A percentile compares a stretch with the other conserved stretches of the same genome.
phyloP scores from a whole-genome alignment of 2,329 filamentous ascomycete species.

The Penicillium sp. region DNA sequence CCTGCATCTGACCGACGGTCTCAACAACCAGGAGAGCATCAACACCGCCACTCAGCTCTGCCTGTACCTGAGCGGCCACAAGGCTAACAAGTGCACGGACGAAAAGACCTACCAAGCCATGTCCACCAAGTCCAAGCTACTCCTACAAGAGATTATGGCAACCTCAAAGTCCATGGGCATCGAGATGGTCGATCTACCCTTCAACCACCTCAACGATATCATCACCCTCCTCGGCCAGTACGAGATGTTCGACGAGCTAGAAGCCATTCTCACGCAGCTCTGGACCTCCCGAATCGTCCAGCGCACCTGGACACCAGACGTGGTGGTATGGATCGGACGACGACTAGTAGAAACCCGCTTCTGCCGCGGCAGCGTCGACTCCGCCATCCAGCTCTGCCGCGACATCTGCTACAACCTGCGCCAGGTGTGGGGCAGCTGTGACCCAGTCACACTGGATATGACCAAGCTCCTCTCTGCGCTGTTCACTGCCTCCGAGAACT shows the following conservation, averaged over 20 bases:
- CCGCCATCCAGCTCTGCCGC: conserved; percentile 42
- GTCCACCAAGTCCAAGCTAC: conserved; percentile 27
- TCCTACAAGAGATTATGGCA: conserved; percentile 29
- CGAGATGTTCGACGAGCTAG: conserved; percentile 32
- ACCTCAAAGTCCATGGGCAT: conserved; percentile 25
- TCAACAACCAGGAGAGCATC: conserved; percentile 27
- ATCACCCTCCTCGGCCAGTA: conserved; percentile 33
- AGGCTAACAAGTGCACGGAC: conserved; percentile 25
- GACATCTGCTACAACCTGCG: conserved; percentile 50
- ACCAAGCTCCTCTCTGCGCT: conserved; percentile 44
- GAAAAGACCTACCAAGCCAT: conserved; percentile 24
- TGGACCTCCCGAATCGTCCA: conserved; percentile 43
- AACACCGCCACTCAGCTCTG: conserved; percentile 32
- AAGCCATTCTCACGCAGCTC: conserved; percentile 37
- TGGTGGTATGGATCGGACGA: conserved; percentile 46
- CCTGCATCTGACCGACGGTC: conserved; percentile 28
- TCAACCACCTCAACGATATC: conserved; percentile 31
- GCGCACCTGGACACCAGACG: conserved; percentile 38
- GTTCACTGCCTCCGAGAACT: conserved; percentile 36
- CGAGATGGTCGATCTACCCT: conserved; percentile 30
- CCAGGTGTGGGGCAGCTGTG: conserved; percentile 44
- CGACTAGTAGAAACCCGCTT: conserved; percentile 47
- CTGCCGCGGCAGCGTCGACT: conserved; percentile 40
- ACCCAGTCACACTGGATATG: conserved; percentile 43
- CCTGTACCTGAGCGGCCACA: conserved; percentile 30